Conservation (phyloP, 192 early-diverging fungal genomes). For the Geosiphon pyriformis region DNA sequence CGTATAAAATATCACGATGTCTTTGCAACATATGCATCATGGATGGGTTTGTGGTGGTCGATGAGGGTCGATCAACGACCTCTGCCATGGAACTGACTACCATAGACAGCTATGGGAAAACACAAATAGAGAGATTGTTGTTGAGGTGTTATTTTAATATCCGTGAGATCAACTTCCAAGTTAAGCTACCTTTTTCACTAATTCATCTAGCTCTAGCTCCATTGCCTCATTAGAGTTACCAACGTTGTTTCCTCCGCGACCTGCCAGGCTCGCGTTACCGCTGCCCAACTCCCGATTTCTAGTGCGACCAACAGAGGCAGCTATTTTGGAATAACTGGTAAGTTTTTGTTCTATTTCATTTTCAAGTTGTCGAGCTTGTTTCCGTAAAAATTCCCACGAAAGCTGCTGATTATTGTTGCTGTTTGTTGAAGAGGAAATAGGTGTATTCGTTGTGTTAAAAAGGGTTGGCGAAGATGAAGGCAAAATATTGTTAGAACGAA, state of each 20-base stretch:
- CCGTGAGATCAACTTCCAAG: too few species aligned
- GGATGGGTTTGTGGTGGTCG: constrained; percentile 48
- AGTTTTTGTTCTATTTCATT: constrained; percentile 68
- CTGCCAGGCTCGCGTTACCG: not conserved
- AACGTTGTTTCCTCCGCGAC: too few species aligned
- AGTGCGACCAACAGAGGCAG: constrained; percentile 26
- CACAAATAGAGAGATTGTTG: too few species aligned
- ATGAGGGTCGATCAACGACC: constrained; percentile 48
- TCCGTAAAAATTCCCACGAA: constrained; percentile 66
- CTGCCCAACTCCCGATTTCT: constrained; percentile 22
- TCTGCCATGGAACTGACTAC: constrained; percentile 60
- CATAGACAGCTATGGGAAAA: constrained; percentile 43
- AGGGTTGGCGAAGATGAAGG: not conserved
- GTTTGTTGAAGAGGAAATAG: too few species aligned
- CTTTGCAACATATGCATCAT: constrained; percentile 70
- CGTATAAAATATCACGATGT: constrained; percentile 72
- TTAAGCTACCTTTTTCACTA: constrained; percentile 60
- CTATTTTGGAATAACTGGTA: constrained; percentile 45
- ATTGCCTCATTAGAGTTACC: constrained; percentile 29
- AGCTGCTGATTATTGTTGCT: constrained; percentile 4
- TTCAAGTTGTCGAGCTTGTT: constrained; percentile 66
- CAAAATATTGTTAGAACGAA: not conserved
- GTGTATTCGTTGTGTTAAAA: not conserved
- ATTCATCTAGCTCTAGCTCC: constrained; percentile 56
- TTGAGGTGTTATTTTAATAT: too few species aligned